Evolutionary conservation across 495 filamentous ascomycete genomes (phyloP), one percentile per base, ranked within the genome.

Genomic region (Hyaloscypha bicolor): DNA sequence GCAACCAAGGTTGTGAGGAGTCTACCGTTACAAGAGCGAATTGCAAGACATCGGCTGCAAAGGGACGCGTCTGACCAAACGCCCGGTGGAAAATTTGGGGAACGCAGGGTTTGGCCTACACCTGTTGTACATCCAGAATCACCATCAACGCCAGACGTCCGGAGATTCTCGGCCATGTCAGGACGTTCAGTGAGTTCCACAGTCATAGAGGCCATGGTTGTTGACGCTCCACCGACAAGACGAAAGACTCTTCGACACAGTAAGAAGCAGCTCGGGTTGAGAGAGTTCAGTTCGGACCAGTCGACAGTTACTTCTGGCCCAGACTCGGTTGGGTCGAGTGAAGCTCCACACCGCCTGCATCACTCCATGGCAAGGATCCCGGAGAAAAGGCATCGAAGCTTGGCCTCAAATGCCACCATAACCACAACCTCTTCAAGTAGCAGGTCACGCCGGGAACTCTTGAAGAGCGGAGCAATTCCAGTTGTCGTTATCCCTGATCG

Each of bases 401-500:
- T 87, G 61, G 81, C 77, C 25, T 91, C 90, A 4, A 87, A 83
- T 55, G 76, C 79, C 9, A 88, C 88, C 9, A 73, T 77, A 35
- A 86, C 81, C 58, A 82, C 81, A n/a, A 82, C 82, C 53, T 83
- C 83, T 4, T 76, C 75, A 21, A 85, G 81, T 68, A 79, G 76
- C 37, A 86, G 80, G 60, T 82, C 81, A 14, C 79, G 82, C n/a
- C 79, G 82, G 35, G 86, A 89, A 56, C 80, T 87, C 9, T 75
- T 79, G 74, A 84, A 80, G 67, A 80, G 71, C 48, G 83, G 83
- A 33, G 82, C 77, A 6, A 89, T 91, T 60, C 89, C 89, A 6
- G 90, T 93, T 58, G 85, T 91, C 19, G 85, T 93, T 22, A 86
- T 93, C 51, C 91, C 91, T 14, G 83, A 92, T 53, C 82, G 91